phyloP scores from a whole-genome alignment of 108 stramenopile species.

The Cylindrotheca fusiformis region DNA sequence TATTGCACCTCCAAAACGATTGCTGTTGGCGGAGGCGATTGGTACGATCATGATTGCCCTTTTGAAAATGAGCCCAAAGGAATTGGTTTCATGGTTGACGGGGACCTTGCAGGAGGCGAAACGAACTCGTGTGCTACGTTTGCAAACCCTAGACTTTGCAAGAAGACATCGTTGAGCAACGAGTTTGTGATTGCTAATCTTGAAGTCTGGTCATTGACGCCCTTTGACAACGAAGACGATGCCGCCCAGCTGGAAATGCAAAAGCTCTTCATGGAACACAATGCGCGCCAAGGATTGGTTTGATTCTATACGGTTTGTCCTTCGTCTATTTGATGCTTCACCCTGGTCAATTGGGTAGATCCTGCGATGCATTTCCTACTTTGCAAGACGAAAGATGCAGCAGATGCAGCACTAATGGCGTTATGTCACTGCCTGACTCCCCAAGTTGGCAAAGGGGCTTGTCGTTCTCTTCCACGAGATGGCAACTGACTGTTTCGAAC shows the following conservation, averaged over 20 bases:
- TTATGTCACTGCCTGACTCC: too few species aligned
- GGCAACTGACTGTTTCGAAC: too few species aligned
- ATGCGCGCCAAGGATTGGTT: background rate
- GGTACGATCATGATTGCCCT: constrained; percentile 15
- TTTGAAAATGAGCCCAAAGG: constrained; percentile 35
- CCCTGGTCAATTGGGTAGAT: too few species aligned
- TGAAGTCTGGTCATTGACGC: constrained; percentile 69
- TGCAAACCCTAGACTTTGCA: constrained; percentile 52
- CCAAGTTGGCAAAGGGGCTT: too few species aligned
- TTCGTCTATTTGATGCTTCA: too few species aligned
- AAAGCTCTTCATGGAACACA: constrained; percentile 27
- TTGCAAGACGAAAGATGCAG: too few species aligned
- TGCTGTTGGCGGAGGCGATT: constrained; percentile 39
- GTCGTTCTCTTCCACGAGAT: too few species aligned
- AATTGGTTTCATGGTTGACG: constrained; percentile 55
- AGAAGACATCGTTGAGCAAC: constrained; percentile 25
- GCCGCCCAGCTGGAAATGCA: constrained; percentile 42
- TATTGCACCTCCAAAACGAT: constrained; percentile 52
- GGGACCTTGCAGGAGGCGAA: constrained; percentile 51
- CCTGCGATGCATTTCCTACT: too few species aligned
- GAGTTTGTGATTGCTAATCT: constrained; percentile 51
- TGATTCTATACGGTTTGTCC: too few species aligned
- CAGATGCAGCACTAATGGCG: too few species aligned
- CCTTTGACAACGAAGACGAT: constrained; percentile 37
- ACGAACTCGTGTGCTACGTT: constrained; percentile 61